Evolutionary conservation across 75 land plant species (phyloP), one percentile per base, ranked within the genome.

Genomic region (Larix kaempferi): DNA sequence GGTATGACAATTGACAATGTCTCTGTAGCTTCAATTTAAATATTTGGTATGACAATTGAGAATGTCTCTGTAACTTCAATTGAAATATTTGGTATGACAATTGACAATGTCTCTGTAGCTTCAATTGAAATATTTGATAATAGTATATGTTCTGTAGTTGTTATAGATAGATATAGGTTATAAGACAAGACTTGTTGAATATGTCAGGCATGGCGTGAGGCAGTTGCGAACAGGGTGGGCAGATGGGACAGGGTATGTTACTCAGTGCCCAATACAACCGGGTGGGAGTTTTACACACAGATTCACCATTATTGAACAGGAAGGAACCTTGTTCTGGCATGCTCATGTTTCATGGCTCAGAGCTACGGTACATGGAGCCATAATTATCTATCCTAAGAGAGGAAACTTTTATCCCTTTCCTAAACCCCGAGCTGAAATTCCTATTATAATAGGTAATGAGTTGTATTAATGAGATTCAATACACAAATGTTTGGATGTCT

Each of bases 331-430:
- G 79, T 84, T 61, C 59, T 84, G 78, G 63, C 85, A 84, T 69
- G 85, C 85, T 15, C 84, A 84, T 35, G 35, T 69, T 33, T 61
- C 79, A n/a, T 84, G 84, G 84, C 84, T 82, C 49, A 78, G 85
- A 69, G 85, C 79, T 11, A 75, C 84, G 1, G 52, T 84, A 22
- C 64, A 84, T 60, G 85, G 85, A 56, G 85, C 85, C 4, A 54
- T 81, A 15, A 59, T 81, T 22, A 44, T 81, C 7, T 77, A 64
- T 29, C 82, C 82, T 5, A 29, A 71, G 16, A 67, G 56, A 6
- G 56, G 61, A 44, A 72, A 22, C 6, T 13, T 21, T n/a, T 81
- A 81, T 67, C 82, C 80, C 0, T 77, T 77, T 57, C 33, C 72
- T 57, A 54, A 8, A 37, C 82, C 82, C 13, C 17, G 35, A 60